Conservation (phyloP, 345 rosid genomes). For the Salix exigua region DNA sequence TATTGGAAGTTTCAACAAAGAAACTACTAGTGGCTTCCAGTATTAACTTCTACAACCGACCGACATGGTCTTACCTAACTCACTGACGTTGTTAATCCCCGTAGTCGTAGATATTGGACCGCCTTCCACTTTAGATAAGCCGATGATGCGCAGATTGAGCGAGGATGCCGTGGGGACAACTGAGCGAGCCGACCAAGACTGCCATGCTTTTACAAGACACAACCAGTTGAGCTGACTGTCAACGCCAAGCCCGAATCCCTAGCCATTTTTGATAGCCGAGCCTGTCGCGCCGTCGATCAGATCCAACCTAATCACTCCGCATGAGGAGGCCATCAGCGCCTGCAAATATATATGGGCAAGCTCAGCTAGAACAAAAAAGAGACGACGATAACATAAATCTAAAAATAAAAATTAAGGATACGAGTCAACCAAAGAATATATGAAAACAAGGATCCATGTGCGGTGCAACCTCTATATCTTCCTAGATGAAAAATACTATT, state of each 20-base stretch:
- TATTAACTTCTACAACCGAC: background rate
- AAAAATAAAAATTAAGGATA: no score
- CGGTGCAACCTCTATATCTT: no score
- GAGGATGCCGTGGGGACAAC: slow-evolving; percentile 38
- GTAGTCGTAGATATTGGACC: background rate
- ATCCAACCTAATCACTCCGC: slow-evolving; percentile 12
- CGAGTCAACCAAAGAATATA: no score
- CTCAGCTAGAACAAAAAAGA: no score
- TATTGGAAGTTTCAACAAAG: background rate
- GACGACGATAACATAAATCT: no score
- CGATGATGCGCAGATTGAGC: slow-evolving; percentile 18
- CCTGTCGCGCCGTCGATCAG: slow-evolving; percentile 33
- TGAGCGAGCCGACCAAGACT: slow-evolving; percentile 27
- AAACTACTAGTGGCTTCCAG: background rate
- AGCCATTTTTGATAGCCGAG: slow-evolving; percentile 14
- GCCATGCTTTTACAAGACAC: slow-evolving; percentile 35
- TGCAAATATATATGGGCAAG: background rate
- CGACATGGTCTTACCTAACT: background rate
- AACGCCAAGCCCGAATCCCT: slow-evolving; percentile 36
- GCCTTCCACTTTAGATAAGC: slow-evolving; percentile 1
- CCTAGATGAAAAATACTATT: no score
- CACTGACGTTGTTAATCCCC: background rate
- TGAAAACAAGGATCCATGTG: no score
- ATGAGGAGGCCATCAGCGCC: background rate
- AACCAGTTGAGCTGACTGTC: slow-evolving; percentile 21